Conservation (phyloP, 148 eudicot genomes). For the Vaccinium macrocarpon region DNA sequence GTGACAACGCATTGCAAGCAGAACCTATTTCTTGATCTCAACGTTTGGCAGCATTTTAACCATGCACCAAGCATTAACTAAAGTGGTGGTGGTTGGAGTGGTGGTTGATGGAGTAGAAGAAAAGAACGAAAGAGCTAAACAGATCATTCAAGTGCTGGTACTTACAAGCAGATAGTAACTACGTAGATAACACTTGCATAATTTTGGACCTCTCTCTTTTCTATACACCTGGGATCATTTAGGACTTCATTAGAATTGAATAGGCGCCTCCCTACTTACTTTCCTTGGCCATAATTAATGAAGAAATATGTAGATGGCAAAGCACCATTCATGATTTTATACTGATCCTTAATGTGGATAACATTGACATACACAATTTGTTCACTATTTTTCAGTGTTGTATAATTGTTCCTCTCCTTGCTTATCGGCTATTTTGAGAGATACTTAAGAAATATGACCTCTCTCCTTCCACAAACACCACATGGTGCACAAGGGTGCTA, state of each 20-base stretch:
- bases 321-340: neutral
- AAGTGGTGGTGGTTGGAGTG: neutral
- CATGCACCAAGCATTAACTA: neutral
- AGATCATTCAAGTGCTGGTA: neutral
- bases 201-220: neutral
- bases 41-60: neutral
- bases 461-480: neutral
- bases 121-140: no score
- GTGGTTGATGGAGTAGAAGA: neutral
- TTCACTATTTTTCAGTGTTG: neutral
- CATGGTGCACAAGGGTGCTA: neutral
- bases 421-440: neutral
- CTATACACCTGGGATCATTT: neutral
- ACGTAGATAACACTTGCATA: neutral
- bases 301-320: neutral
- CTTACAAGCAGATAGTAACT: neutral
- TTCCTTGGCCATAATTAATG: neutral
- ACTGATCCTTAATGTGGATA: neutral
- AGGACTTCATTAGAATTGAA: neutral
- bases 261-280: neutral
- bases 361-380: neutral
- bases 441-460: neutral
- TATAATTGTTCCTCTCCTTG: neutral
- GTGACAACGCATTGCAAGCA: neutral
- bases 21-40: neutral